Evolutionary conservation across 257 asterid genomes (phyloP).

Genomic region (Solanum pimpinellifolium): DNA sequence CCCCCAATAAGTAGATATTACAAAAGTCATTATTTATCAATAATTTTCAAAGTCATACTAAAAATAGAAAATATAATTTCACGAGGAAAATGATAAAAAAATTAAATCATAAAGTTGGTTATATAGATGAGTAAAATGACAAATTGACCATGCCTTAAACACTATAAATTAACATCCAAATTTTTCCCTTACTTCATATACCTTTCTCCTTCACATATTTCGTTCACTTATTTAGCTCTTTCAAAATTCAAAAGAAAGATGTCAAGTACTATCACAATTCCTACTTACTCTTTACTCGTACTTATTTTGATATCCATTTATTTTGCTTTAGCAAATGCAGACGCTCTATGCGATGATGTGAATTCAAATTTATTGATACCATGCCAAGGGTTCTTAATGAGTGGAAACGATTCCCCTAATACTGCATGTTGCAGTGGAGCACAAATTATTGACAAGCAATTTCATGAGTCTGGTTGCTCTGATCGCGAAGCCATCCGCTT

Average conservation of each 20-base stretch:
- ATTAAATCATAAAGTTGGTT: no score
- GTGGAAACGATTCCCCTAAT: slow-evolving; percentile 13
- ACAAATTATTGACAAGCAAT: slow-evolving; percentile 4
- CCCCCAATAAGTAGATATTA: no score
- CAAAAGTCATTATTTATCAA: no score
- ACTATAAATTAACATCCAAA: background rate
- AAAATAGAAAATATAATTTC: no score
- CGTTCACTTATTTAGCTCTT: no score
- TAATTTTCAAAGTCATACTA: no score
- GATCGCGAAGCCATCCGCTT: slow-evolving; percentile 19
- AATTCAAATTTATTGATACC: slow-evolving; percentile 13
- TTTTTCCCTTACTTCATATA: background rate
- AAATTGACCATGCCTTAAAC: background rate
- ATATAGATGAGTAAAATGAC: background rate
- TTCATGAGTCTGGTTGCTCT: background rate
- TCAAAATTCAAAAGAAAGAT: no score
- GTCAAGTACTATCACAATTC: background rate
- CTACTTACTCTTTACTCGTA: background rate
- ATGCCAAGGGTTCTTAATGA: slow-evolving; percentile 18
- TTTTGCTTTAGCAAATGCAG: background rate
- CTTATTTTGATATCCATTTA: background rate
- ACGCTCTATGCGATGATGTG: slow-evolving; percentile 13
- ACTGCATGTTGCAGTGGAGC: slow-evolving; percentile 10
- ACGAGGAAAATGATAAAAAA: no score
- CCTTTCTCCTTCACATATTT: no score